phyloP scores from a whole-genome alignment of 176 grass and related monocot species.

The Areca catechu region DNA sequence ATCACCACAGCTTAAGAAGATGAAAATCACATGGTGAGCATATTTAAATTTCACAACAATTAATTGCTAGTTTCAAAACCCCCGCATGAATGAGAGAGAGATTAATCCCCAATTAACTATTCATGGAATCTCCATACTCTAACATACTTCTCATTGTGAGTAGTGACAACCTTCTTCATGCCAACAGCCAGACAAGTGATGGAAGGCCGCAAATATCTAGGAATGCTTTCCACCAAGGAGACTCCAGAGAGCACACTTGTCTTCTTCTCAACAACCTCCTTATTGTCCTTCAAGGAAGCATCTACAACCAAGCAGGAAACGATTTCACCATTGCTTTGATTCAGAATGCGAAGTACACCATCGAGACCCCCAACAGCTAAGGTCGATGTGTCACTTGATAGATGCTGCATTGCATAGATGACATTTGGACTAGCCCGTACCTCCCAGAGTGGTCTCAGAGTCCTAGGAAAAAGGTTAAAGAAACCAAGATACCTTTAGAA shows the following conservation, averaged over 20 bases:
- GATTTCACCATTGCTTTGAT: slow-evolving; percentile 53
- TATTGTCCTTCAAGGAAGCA: slow-evolving; percentile 4
- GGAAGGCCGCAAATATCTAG: slow-evolving; percentile 37
- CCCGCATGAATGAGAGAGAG: no score
- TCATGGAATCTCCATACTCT: slow-evolving; percentile 56
- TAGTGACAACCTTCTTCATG: slow-evolving; percentile 86
- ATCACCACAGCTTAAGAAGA: no score
- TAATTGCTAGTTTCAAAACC: no score
- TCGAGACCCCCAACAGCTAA: slow-evolving; percentile 69
- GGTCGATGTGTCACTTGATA: slow-evolving; percentile 37
- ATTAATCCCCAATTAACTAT: background rate
- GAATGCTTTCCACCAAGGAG: slow-evolving; percentile 39
- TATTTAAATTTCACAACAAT: no score
- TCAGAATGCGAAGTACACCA: slow-evolving; percentile 66
- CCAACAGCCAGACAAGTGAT: slow-evolving; percentile 59
- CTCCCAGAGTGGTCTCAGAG: slow-evolving; percentile 76
- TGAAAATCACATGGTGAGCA: no score
- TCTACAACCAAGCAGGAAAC: slow-evolving; percentile 38
- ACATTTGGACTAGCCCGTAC: slow-evolving; percentile 81
- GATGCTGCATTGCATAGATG: slow-evolving; percentile 58
- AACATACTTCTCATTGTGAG: slow-evolving; percentile 68
- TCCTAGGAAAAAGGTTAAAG: slow-evolving; percentile 24
- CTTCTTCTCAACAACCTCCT: slow-evolving; percentile 40
- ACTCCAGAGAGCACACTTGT: slow-evolving; percentile 28
- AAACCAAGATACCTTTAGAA: no score